Evolutionary conservation across 169 alveolate genomes (phyloP).

Genomic region (Eimeria sp.): DNA sequence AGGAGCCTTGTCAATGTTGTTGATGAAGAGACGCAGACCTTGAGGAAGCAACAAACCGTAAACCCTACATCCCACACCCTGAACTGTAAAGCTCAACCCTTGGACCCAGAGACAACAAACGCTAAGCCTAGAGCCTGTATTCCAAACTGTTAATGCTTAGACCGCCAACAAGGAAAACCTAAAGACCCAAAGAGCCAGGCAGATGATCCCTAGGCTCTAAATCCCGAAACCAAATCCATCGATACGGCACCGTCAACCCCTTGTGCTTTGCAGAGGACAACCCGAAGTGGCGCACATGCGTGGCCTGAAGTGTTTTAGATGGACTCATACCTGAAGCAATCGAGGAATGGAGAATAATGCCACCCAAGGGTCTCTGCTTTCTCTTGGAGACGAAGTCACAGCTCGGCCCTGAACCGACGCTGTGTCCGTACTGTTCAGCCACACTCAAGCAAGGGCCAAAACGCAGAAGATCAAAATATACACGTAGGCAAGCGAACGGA

Average conservation of each 20-base stretch:
- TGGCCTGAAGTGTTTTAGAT: neutral
- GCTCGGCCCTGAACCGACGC: constrained; percentile 95
- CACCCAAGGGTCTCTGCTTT: constrained; percentile 90
- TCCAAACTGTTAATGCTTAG: neutral
- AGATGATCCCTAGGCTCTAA: neutral
- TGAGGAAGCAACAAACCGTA: neutral
- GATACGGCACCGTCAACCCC: too few species aligned
- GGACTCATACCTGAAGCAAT: constrained; percentile 91
- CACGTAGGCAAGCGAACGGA: too few species aligned
- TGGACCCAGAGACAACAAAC: neutral
- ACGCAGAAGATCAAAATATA: neutral
- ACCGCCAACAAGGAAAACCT: neutral
- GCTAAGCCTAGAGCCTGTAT: neutral
- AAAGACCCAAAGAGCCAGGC: too few species aligned
- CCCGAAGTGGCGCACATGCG: too few species aligned
- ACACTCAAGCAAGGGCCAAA: too few species aligned
- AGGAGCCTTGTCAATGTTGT: constrained; percentile 85
- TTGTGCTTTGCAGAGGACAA: too few species aligned
- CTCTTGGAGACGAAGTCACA: constrained; percentile 87
- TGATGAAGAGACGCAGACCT: constrained; percentile 82
- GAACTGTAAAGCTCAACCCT: neutral
- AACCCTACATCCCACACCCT: constrained; percentile 26
- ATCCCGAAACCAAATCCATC: neutral
- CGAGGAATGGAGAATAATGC: constrained; percentile 94
- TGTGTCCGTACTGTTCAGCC: constrained; percentile 90